A percentile compares a stretch with the other conserved stretches of the same genome.
Conservation (phyloP, 768 basidiomycete genomes). For the Leccinum subgranulosum region DNA sequence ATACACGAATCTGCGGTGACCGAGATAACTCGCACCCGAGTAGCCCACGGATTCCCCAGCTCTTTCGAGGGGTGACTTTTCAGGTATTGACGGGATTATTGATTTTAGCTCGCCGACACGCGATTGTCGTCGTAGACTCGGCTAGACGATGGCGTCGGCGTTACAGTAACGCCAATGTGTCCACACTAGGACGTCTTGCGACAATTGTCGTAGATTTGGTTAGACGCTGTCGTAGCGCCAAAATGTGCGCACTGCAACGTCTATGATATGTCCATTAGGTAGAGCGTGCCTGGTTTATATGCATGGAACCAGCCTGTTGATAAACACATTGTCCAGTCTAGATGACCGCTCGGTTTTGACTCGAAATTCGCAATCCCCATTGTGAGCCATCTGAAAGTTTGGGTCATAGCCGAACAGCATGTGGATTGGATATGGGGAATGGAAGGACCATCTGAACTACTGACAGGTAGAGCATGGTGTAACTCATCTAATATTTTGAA, state of each 20-base stretch:
- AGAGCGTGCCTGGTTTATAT: not conserved
- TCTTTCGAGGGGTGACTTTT: not conserved
- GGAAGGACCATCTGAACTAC: no score
- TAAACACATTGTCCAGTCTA: not conserved
- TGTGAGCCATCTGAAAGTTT: not conserved
- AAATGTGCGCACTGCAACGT: not conserved
- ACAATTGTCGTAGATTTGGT: not conserved
- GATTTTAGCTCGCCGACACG: not conserved
- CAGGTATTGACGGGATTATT: not conserved
- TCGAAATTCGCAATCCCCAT: not conserved
- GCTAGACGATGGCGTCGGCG: not conserved
- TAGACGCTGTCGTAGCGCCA: not conserved
- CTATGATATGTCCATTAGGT: conserved; percentile 3
- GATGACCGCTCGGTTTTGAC: not conserved
- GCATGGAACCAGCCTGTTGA: conserved; percentile 2
- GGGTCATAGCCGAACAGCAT: not conserved
- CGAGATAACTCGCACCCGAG: conserved; percentile 57
- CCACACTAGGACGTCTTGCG: no score
- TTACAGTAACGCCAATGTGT: not conserved
- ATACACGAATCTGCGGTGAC: conserved; percentile 1
- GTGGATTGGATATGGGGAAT: no score
- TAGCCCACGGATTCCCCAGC: conserved; percentile 74
- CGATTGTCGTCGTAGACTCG: not conserved
- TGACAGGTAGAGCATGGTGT: no score
- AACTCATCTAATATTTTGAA: no score